phyloP scores from a whole-genome alignment of 768 basidiomycete species.

The Agaricus blazei region DNA sequence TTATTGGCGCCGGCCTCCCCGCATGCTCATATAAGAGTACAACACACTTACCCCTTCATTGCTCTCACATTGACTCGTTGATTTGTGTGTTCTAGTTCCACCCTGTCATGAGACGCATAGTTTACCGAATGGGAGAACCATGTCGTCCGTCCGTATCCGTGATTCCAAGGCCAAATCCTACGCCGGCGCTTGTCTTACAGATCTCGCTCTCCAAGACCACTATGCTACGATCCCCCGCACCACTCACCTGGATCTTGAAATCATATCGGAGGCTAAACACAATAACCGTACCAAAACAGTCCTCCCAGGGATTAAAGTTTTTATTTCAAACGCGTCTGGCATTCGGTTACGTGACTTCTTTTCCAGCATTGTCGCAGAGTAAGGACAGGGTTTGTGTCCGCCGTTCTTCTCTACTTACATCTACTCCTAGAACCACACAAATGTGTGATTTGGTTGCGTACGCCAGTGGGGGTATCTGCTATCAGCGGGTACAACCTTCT shows the following conservation, averaged over 20 bases:
- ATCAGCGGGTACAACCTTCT: slow-evolving; percentile 13
- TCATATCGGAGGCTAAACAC: not conserved
- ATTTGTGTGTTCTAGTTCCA: slow-evolving; percentile 10
- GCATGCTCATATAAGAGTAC: not conserved
- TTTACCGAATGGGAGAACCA: slow-evolving; percentile 13
- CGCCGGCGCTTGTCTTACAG: not conserved
- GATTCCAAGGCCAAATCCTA: not conserved
- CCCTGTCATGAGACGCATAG: slow-evolving; percentile 11
- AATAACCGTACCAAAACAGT: not conserved
- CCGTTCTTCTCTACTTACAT: not conserved
- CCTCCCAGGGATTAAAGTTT: slow-evolving; percentile 7
- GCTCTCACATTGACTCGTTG: not conserved
- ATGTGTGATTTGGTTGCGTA: slow-evolving; percentile 13
- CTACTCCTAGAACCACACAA: slow-evolving; percentile 8
- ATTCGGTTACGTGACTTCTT: slow-evolving; percentile 15
- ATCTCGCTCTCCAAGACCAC: slow-evolving; percentile 11
- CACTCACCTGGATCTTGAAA: slow-evolving; percentile 5
- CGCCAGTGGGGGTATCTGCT: slow-evolving; percentile 12
- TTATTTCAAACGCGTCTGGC: slow-evolving; percentile 12
- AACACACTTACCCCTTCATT: not conserved
- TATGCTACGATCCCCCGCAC: slow-evolving; percentile 13
- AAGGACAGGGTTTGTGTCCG: not conserved
- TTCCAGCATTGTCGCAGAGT: slow-evolving; percentile 13
- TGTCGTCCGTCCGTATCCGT: not conserved
- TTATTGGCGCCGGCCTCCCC: not conserved